A percentile compares a stretch with the other conserved stretches of the same genome.
phyloP scores from a whole-genome alignment of 371 early-diverging fungal genomes.

The Mucor racemosus region DNA sequence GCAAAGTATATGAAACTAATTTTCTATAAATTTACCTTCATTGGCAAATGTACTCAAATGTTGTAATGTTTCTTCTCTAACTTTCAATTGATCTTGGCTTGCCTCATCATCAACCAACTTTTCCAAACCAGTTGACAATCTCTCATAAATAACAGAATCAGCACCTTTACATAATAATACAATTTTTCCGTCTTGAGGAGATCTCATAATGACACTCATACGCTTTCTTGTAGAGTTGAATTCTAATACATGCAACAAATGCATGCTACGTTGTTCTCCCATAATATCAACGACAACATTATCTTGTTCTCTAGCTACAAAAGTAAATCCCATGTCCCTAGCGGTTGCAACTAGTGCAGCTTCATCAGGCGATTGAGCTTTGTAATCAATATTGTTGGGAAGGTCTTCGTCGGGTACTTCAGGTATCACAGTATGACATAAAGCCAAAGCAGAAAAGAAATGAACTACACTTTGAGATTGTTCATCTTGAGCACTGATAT shows the following conservation, averaged over 20 bases:
- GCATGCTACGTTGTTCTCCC: slow-evolving; percentile 69
- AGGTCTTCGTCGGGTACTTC: slow-evolving; percentile 53
- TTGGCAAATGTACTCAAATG: slow-evolving; percentile 78
- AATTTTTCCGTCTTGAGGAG: slow-evolving; percentile 72
- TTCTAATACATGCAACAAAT: slow-evolving; percentile 80
- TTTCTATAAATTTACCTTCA: slow-evolving; percentile 52
- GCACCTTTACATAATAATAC: slow-evolving; percentile 82
- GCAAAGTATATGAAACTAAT: neutral
- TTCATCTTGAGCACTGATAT: slow-evolving; percentile 38
- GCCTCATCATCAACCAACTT: slow-evolving; percentile 46
- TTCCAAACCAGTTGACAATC: slow-evolving; percentile 48
- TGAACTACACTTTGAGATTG: slow-evolving; percentile 52
- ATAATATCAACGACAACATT: slow-evolving; percentile 72
- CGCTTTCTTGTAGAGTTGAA: slow-evolving; percentile 89
- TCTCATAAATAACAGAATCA: slow-evolving; percentile 70
- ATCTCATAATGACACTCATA: slow-evolving; percentile 81
- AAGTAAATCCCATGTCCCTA: slow-evolving; percentile 87
- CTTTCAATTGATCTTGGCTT: slow-evolving; percentile 48
- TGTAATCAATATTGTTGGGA: slow-evolving; percentile 71
- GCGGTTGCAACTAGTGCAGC: slow-evolving; percentile 92
- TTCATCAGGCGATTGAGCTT: slow-evolving; percentile 95
- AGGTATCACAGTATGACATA: slow-evolving; percentile 83
- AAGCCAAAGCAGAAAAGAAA: slow-evolving; percentile 79
- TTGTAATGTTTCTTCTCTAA: slow-evolving; percentile 44
- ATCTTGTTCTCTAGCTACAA: slow-evolving; percentile 74